phyloP scores from a whole-genome alignment of 345 rosid genomes.

The Erucastrum elatum region DNA sequence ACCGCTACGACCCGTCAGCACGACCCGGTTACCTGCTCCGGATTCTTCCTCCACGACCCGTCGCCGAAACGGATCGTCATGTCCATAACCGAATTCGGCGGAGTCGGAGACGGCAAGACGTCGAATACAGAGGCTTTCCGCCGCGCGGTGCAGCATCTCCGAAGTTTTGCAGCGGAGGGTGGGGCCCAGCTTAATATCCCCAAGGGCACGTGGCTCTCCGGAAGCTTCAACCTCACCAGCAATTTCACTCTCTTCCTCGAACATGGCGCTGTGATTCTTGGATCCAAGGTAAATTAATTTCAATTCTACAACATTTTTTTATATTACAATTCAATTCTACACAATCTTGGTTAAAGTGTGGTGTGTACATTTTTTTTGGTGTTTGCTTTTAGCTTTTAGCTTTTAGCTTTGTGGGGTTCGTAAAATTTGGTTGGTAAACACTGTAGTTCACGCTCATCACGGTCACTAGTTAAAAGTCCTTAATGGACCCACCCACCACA shows the following conservation, averaged over 20 bases:
- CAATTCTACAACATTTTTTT: neutral
- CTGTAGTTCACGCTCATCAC: slow-evolving; percentile 22
- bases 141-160: slow-evolving; percentile 60
- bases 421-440: slow-evolving; percentile 16
- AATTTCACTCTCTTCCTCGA: slow-evolving; percentile 88
- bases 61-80: slow-evolving; percentile 54
- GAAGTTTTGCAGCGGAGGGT: slow-evolving; percentile 47
- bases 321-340: neutral
- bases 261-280: slow-evolving; percentile 75
- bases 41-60: slow-evolving; percentile 14
- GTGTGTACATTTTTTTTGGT: neutral
- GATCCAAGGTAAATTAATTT: slow-evolving; percentile 62
- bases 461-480: neutral
- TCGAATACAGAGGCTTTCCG: slow-evolving; percentile 78
- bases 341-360: neutral
- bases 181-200: slow-evolving; percentile 87
- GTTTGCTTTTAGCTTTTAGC: neutral
- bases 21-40: slow-evolving; percentile 39
- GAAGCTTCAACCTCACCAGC: slow-evolving; percentile 91
- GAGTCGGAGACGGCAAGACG: slow-evolving; percentile 79
- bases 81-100: slow-evolving; percentile 85
- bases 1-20: slow-evolving; percentile 7
- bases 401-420: slow-evolving; percentile 6
- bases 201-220: slow-evolving; percentile 78
- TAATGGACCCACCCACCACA: slow-evolving; percentile 25